These are phyloP conservation scores for Globisporangium irregulare DNA, from an alignment of 352 stramenopile genomes.

Conservation along the genomic window DNA sequence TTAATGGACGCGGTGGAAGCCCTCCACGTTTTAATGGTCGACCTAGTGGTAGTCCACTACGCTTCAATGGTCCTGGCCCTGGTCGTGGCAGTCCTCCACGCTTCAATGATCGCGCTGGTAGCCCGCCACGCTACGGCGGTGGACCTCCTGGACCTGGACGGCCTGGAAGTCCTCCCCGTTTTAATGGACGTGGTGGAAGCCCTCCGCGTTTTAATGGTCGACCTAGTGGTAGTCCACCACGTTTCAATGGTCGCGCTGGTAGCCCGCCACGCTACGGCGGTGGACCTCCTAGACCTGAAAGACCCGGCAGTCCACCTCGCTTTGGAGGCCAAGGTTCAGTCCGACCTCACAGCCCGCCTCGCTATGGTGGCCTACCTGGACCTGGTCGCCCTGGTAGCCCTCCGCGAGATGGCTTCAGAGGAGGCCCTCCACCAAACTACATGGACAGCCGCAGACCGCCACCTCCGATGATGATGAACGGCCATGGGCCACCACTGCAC, in stretches of 20 bases:
- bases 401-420: slow-evolving; percentile 24
- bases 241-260: not conserved
- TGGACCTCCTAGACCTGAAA: not conserved
- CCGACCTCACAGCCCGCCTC: not conserved
- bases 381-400: slow-evolving; percentile 13
- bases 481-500: slow-evolving; percentile 3
- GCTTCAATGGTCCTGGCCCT: not conserved
- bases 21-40: not conserved
- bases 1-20: not conserved
- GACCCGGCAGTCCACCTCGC: slow-evolving; percentile 12
- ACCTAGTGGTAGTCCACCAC: not conserved
- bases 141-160: not conserved
- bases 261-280: slow-evolving; percentile 9
- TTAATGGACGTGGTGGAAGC: not conserved
- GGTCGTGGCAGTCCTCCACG: not conserved
- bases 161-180: not conserved
- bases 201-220: not conserved
- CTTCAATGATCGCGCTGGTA: not conserved
- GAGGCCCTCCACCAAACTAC: slow-evolving; percentile 17
- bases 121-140: not conserved
- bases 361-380: not conserved
- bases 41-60: not conserved
- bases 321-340: not conserved
- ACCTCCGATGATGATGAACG: slow-evolving; percentile 31
- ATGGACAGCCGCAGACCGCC: slow-evolving; percentile 35